phyloP scores from a whole-genome alignment of 73 alveolate genomes.

The Paramecium caudatum region DNA sequence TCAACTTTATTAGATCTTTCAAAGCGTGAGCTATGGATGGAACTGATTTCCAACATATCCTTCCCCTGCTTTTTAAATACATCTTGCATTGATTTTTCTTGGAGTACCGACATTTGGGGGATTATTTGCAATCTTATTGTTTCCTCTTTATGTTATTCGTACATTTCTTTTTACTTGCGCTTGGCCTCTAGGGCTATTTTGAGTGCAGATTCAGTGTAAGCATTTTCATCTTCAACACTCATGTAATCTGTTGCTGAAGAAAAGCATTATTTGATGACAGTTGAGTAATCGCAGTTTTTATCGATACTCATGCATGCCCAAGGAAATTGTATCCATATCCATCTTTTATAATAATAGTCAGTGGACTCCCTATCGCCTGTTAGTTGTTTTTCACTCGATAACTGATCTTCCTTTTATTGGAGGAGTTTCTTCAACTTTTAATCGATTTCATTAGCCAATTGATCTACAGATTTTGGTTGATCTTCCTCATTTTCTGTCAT shows the following conservation, averaged over 20 bases:
- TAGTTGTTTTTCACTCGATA: background rate
- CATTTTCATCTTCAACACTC: slow-evolving; percentile 83
- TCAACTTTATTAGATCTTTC: background rate
- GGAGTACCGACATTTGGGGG: slow-evolving; percentile 42
- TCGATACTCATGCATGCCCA: slow-evolving; percentile 82
- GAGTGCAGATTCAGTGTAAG: slow-evolving; percentile 79
- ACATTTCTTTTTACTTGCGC: slow-evolving; percentile 72
- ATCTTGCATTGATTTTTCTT: background rate
- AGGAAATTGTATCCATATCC: slow-evolving; percentile 89
- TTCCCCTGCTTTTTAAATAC: background rate
- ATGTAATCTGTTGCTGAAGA: slow-evolving; percentile 80
- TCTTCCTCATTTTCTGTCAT: slow-evolving; percentile 54
- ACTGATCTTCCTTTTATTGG: background rate
- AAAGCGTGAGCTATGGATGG: background rate
- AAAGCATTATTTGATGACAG: slow-evolving; percentile 72
- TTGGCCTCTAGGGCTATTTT: slow-evolving; percentile 82
- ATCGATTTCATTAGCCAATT: background rate
- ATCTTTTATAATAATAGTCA: slow-evolving; percentile 84
- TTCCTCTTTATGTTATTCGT: slow-evolving; percentile 9
- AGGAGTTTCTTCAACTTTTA: slow-evolving; percentile 5
- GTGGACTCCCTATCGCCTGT: slow-evolving; percentile 68
- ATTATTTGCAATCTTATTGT: slow-evolving; percentile 19
- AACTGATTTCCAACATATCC: background rate
- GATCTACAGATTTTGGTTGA: slow-evolving; percentile 12
- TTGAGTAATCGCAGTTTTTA: slow-evolving; percentile 73